Conservation (phyloP, 331 rosid genomes). For the Ulmus americana region DNA sequence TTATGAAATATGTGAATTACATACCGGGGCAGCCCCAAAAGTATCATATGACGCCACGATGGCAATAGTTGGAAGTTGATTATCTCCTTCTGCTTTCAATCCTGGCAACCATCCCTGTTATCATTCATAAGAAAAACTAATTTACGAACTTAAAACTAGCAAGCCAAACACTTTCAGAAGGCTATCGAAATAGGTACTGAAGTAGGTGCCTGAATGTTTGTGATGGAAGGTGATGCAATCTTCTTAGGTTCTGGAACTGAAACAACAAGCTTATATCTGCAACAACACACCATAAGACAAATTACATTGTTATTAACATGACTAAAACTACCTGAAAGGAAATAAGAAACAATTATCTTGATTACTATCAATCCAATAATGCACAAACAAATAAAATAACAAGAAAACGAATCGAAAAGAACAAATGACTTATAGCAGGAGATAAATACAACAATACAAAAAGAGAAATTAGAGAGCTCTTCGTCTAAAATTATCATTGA, state of each 20-base stretch:
- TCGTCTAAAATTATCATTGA: too few relatives aligned
- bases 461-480: too few relatives aligned
- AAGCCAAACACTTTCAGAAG: conserved; percentile 4
- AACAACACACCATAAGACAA: conserved; percentile 16
- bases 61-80: conserved; percentile 91
- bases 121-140: conserved; percentile 20
- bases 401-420: too few relatives aligned
- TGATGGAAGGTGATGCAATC: conserved; percentile 69
- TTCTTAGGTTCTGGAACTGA: conserved; percentile 86
- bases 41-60: conserved; percentile 96
- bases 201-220: conserved; percentile 75
- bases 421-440: too few relatives aligned
- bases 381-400: too few relatives aligned
- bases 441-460: too few relatives aligned
- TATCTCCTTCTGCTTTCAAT: conserved; percentile 76
- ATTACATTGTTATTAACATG: background rate
- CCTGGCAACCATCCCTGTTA: conserved; percentile 98
- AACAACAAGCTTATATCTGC: conserved; percentile 91
- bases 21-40: conserved; percentile 96
- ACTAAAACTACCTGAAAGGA: background rate
- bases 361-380: too few relatives aligned
- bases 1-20: conserved; percentile 28
- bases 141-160: background rate
- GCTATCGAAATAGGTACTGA: background rate
- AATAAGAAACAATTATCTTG: too few relatives aligned